Conservation (phyloP, 768 basidiomycete genomes). For the Jaapia argillacea region DNA sequence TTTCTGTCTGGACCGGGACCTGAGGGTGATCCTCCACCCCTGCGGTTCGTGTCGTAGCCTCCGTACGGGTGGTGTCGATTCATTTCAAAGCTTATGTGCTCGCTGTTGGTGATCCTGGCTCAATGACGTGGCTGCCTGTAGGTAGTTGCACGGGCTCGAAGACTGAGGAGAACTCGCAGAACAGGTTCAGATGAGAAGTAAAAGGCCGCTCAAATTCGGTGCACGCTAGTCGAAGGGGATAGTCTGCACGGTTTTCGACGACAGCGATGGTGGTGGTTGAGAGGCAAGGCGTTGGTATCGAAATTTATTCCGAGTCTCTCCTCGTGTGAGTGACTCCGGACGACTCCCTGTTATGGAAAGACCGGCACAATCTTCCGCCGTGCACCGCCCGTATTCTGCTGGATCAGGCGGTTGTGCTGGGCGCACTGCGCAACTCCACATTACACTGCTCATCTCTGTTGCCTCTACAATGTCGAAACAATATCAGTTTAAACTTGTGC, state of each 20-base stretch:
- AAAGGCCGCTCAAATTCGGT: too few species aligned
- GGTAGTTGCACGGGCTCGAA: too few species aligned
- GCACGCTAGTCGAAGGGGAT: too few species aligned
- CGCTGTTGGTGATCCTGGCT: slow-evolving; percentile 3
- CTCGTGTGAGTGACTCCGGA: too few species aligned
- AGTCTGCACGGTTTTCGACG: too few species aligned
- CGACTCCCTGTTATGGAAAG: too few species aligned
- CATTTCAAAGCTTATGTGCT: slow-evolving; percentile 43
- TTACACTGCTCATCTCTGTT: slow-evolving; percentile 18
- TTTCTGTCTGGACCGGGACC: slow-evolving; percentile 70
- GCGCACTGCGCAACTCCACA: slow-evolving; percentile 11
- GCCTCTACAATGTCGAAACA: slow-evolving; percentile 73
- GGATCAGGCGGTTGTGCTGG: too few species aligned
- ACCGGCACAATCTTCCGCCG: too few species aligned
- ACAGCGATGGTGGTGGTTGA: slow-evolving; percentile 27
- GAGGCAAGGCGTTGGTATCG: slow-evolving; percentile 15
- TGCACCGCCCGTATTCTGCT: too few species aligned
- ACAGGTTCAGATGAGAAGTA: too few species aligned
- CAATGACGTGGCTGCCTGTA: background rate
- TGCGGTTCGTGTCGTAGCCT: slow-evolving; percentile 49
- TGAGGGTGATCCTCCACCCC: slow-evolving; percentile 55
- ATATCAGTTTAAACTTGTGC: slow-evolving; percentile 92
- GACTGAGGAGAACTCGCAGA: too few species aligned
- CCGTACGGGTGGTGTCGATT: slow-evolving; percentile 89
- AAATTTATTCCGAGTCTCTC: too few species aligned